Evolutionary conservation across 208 protist species (phyloP).

Genomic region (Leishmania guyanensis): DNA sequence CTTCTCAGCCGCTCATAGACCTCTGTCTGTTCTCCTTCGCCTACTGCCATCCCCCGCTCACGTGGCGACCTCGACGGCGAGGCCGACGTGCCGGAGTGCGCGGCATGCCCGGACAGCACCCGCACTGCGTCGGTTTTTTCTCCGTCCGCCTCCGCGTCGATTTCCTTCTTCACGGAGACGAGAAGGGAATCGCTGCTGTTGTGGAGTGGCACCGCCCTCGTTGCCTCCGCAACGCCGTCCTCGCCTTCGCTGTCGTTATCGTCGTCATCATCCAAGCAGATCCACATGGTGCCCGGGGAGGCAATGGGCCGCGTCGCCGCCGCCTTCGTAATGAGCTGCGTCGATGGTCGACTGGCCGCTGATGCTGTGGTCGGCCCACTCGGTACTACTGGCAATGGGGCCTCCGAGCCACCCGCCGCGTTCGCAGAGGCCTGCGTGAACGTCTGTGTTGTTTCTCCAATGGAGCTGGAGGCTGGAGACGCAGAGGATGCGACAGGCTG

Average conservation of each 20-base stretch:
- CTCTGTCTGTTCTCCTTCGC: not conserved
- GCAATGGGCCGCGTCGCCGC: conserved; percentile 56
- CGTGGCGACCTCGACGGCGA: not conserved
- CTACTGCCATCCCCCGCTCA: not conserved
- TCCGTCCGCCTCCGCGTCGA: conserved; percentile 8
- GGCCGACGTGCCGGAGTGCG: not conserved
- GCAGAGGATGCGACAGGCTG: not conserved
- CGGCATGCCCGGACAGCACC: not conserved
- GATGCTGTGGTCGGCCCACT: not conserved
- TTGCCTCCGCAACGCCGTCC: not conserved
- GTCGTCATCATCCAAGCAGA: conserved; percentile 76
- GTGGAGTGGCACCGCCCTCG: not conserved
- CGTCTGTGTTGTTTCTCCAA: conserved; percentile 10
- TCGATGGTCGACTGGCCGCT: conserved; percentile 37
- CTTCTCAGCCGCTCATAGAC: not conserved
- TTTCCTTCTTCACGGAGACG: conserved; percentile 9
- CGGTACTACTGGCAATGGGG: not conserved
- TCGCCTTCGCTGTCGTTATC: conserved; percentile 32
- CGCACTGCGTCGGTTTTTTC: not conserved
- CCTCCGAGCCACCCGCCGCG: not conserved
- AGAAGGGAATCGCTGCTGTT: not conserved
- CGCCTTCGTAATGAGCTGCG: conserved; percentile 54
- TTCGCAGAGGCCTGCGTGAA: conserved; percentile 9
- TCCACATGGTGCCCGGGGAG: conserved; percentile 75
- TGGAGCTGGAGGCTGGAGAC: not conserved